These are phyloP conservation scores for Quercus suber DNA, from an alignment of 306 rosid species.

Conservation along the genomic window DNA sequence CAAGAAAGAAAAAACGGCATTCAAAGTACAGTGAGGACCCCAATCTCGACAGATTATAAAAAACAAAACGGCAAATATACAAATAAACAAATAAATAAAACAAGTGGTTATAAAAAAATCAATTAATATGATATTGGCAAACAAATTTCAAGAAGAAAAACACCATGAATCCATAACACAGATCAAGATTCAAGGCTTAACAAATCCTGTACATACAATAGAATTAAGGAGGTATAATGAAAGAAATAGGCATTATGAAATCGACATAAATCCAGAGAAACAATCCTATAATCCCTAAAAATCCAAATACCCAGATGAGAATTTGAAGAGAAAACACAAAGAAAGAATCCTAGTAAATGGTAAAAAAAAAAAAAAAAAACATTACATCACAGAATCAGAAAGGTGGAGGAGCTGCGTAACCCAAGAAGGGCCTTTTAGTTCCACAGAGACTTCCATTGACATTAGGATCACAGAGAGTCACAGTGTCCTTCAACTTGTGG, in stretches of 20 bases:
- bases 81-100: too few relatives aligned
- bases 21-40: too few relatives aligned
- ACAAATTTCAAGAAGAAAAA: not conserved
- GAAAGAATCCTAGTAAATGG: constrained; percentile 4
- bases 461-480: constrained; percentile 39
- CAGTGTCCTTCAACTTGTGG: constrained; percentile 58
- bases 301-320: constrained; percentile 17
- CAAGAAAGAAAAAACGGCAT: too few relatives aligned
- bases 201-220: not conserved
- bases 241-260: not conserved
- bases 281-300: not conserved
- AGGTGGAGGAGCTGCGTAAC: constrained; percentile 40
- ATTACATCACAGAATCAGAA: not conserved
- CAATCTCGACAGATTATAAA: too few relatives aligned
- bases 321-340: not conserved
- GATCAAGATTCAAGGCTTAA: not conserved
- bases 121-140: not conserved
- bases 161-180: not conserved
- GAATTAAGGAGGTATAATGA: not conserved
- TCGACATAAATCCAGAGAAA: constrained; percentile 8
- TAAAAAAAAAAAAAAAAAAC: not conserved
- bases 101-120: too few relatives aligned
- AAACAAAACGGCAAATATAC: too few relatives aligned
- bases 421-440: constrained; percentile 42
- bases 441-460: constrained; percentile 30